Evolutionary conservation across 768 basidiomycete genomes (phyloP).

Genomic region (Termitomyces sp.): DNA sequence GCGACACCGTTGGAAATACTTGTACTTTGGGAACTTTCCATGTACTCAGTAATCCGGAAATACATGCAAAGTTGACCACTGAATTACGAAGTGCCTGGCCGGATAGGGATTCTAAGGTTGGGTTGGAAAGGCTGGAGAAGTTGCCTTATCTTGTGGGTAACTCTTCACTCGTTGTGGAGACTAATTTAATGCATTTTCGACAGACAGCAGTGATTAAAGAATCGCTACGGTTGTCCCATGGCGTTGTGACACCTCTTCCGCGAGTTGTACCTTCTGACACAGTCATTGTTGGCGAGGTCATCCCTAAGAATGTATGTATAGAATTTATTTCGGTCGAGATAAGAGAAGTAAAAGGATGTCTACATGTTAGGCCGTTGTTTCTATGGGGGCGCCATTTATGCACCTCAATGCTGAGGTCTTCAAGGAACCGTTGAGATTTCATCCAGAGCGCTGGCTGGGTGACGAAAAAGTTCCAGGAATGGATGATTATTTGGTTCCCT

Average conservation of each 20-base stretch:
- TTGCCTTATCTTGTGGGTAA: neutral
- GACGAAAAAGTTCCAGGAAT: neutral
- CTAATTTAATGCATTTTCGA: neutral
- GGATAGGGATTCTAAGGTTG: conserved; percentile 22
- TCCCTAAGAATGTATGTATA: neutral
- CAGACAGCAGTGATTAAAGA: neutral
- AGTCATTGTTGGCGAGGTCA: neutral
- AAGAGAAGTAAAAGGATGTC: neutral
- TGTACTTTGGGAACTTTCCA: conserved; percentile 34
- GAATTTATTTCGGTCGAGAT: neutral
- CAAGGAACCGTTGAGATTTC: neutral
- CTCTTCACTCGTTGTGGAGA: too few species aligned
- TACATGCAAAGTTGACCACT: conserved; percentile 24
- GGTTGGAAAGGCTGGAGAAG: neutral
- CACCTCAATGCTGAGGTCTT: neutral
- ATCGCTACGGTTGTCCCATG: neutral
- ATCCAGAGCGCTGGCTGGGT: neutral
- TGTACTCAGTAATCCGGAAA: conserved; percentile 26
- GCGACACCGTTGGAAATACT: conserved; percentile 40
- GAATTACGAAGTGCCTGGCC: conserved; percentile 39
- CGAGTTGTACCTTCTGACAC: neutral
- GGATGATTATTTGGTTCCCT: neutral
- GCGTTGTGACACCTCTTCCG: neutral
- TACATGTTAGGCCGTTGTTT: neutral
- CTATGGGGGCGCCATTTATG: neutral